phyloP scores from a whole-genome alignment of 23 red algal species.

The Gracilaria domingensis region DNA sequence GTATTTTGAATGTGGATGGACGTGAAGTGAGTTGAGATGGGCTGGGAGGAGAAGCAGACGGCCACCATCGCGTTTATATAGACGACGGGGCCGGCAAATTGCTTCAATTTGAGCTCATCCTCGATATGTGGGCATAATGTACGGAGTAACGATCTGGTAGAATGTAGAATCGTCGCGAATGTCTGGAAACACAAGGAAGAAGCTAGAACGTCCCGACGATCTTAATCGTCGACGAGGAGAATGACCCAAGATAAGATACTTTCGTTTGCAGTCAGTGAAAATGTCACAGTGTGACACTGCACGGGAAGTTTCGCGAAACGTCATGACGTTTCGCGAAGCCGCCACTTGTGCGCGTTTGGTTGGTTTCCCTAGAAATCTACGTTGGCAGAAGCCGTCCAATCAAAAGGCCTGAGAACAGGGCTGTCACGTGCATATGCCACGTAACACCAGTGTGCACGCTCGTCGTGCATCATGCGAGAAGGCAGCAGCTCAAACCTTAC shows the following conservation, averaged over 20 bases:
- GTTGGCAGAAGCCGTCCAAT: not conserved
- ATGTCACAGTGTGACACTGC: not conserved
- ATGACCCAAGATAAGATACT: too few relatives aligned
- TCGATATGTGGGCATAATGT: not conserved
- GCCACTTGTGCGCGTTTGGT: not conserved
- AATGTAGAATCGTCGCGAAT: not conserved
- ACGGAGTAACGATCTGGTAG: not conserved
- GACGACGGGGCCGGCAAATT: not conserved
- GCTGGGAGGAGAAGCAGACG: not conserved
- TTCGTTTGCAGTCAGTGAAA: too few relatives aligned
- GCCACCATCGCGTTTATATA: not conserved
- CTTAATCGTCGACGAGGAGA: not conserved
- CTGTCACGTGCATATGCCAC: too few relatives aligned
- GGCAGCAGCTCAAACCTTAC: too few relatives aligned
- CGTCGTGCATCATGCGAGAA: too few relatives aligned
- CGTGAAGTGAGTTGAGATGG: not conserved
- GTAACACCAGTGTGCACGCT: not conserved
- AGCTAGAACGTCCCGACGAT: not conserved
- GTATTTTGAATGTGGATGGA: not conserved
- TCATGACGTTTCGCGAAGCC: not conserved
- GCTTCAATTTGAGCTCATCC: not conserved
- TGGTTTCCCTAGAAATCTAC: not conserved
- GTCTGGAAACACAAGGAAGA: not conserved
- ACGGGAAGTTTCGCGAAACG: not conserved
- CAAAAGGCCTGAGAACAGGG: not conserved